Percentiles rank a stretch among this genome's conserved stretches.
These are phyloP conservation scores for Talinum fruticosum DNA, from an alignment of 148 eudicot genomes.

Conservation along the genomic window DNA sequence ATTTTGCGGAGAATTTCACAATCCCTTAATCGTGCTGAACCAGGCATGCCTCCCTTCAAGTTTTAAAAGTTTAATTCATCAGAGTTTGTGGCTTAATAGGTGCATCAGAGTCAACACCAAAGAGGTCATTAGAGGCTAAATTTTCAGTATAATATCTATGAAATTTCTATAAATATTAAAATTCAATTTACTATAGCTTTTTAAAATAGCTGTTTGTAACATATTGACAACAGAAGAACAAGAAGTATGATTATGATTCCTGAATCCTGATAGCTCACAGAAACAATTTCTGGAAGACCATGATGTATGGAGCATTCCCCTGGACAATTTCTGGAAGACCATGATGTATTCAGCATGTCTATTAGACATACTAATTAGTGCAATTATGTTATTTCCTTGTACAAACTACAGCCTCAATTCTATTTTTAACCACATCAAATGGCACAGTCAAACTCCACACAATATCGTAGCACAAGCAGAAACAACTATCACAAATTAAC, in stretches of 20 bases:
- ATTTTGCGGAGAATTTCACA: constrained; percentile 60
- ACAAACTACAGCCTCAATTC: not conserved
- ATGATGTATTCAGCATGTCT: not conserved
- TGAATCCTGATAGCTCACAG: not conserved
- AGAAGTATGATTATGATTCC: no score
- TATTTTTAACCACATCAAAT: not conserved
- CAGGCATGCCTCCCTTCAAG: constrained; percentile 96
- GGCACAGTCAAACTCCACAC: not conserved
- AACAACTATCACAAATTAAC: not conserved
- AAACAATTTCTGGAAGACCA: not conserved
- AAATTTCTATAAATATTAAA: no score
- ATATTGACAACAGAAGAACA: not conserved
- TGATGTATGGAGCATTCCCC: not conserved
- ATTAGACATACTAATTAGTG: not conserved
- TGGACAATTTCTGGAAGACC: no score
- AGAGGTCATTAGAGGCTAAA: not conserved
- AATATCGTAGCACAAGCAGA: not conserved
- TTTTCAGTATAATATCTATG: not conserved
- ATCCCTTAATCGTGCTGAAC: constrained; percentile 86
- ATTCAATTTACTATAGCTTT: not conserved
- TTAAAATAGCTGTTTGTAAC: not conserved
- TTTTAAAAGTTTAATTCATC: constrained; percentile 7
- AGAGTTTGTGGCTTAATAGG: not conserved
- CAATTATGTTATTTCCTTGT: not conserved
- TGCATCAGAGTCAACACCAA: not conserved